Evolutionary conservation across 2,329 filamentous ascomycete species (phyloP), one percentile per base, ranked within the genome.

Genomic region (Lachnellula occidentalis): DNA sequence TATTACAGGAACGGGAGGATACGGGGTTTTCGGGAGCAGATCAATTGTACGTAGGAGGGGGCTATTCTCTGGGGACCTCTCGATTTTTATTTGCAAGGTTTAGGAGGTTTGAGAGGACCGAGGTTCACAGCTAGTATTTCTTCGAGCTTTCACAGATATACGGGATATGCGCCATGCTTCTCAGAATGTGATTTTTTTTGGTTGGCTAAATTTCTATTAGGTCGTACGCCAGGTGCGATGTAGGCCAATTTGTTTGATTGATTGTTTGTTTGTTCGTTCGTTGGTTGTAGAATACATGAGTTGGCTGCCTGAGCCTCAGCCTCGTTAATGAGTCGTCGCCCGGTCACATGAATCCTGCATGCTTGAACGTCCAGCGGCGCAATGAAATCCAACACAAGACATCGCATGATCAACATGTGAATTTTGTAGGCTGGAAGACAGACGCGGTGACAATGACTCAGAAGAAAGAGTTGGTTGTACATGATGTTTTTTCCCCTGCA

Each of bases 401-500:
- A 17, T 27, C 43, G 43, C 34, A 53, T 47, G 31, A 39, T 45
- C 52, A 54, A 50, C 39, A 50, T 45, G 39, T 24, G 9, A 34
- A 31, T 3, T 31, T 8, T 12, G 27, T 31, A 31, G 27, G 27
- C 8, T 12, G 27, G 27, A 15, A 34, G 36, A 48, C 22, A 49
- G 17, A 11, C 12, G 41, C 39, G 47, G 48, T 27, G 36, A 27
- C 14, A 48, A 51, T 55, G 52, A 55, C 52, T 53, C 52, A 50
- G 34, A 58, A 57, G 24, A 50, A 21, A 42, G 8, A 19, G 7
- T 37, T 52, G 39, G 47, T 51, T 51, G 49, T 51, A 51, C 42
- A 45, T 31, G 36, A 39, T 45, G 48, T 48, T 49, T 39, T 34
- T 43, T 50, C 52, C 27, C 27, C 52, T 34, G 52, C 57, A 56